Evolutionary conservation across 306 rosid species (phyloP).

Genomic region (Malus asiatica): DNA sequence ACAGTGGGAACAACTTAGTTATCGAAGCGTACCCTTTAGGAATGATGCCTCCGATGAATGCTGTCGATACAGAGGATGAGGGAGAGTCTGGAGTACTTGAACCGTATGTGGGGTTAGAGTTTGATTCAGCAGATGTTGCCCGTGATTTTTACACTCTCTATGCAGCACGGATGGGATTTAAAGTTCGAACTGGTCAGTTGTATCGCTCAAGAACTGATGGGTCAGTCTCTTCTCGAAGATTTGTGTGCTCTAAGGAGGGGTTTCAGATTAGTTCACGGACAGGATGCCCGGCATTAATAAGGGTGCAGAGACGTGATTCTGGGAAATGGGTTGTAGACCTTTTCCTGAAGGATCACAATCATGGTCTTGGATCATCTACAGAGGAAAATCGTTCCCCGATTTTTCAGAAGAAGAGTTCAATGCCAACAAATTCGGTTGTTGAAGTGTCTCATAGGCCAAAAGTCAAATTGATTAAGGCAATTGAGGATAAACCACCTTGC

Average conservation of each 20-base stretch:
- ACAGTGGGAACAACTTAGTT: slow-evolving; percentile 44
- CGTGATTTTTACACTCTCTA: slow-evolving; percentile 64
- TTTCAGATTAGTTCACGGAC: slow-evolving; percentile 84
- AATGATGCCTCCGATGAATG: slow-evolving; percentile 47
- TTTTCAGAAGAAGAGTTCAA: slow-evolving; percentile 29
- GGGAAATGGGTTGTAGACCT: slow-evolving; percentile 94
- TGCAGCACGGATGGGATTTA: slow-evolving; percentile 68
- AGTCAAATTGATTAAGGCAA: slow-evolving; percentile 40
- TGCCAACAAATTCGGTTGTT: slow-evolving; percentile 23
- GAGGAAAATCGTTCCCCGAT: slow-evolving; percentile 37
- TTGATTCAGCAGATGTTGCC: slow-evolving; percentile 70
- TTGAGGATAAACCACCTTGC: slow-evolving; percentile 36
- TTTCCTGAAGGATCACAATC: slow-evolving; percentile 76
- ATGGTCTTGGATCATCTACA: slow-evolving; percentile 43
- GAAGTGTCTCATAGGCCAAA: slow-evolving; percentile 44
- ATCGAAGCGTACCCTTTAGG: slow-evolving; percentile 52
- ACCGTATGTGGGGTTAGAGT: slow-evolving; percentile 68
- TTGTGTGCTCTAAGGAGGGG: slow-evolving; percentile 93
- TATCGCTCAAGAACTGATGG: slow-evolving; percentile 88
- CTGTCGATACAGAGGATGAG: slow-evolving; percentile 33
- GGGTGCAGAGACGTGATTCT: slow-evolving; percentile 67
- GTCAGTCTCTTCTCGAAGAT: slow-evolving; percentile 85
- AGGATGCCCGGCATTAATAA: slow-evolving; percentile 85
- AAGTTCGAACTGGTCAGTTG: slow-evolving; percentile 85
- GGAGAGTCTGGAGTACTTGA: slow-evolving; percentile 44